A percentile compares a stretch with the other conserved stretches of the same genome.
Evolutionary conservation across 2,329 filamentous ascomycete species (phyloP).

Genomic region (Incumbomyces delicatus): DNA sequence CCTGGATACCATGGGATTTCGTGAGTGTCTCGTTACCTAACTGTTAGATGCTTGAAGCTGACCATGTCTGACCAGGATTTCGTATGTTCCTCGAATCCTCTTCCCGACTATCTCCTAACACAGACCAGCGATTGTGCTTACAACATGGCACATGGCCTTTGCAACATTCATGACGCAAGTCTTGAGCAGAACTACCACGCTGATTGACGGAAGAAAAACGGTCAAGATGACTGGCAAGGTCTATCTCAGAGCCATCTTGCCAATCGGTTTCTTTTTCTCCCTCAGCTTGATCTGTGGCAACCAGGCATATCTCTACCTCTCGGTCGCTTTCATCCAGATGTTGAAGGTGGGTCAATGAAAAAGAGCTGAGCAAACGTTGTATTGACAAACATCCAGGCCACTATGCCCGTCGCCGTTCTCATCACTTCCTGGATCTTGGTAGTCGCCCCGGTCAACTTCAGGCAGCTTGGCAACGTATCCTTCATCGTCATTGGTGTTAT

Average conservation of each 20-base stretch:
- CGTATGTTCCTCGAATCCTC: conserved; percentile 28
- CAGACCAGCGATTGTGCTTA: conserved; percentile 53
- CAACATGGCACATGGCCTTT: conserved; percentile 91
- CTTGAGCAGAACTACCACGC: conserved; percentile 75
- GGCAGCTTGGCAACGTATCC: conserved; percentile 83
- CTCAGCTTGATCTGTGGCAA: conserved; percentile 95
- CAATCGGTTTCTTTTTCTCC: conserved; percentile 92
- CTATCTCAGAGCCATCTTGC: conserved; percentile 86
- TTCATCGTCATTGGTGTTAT: conserved; percentile 91
- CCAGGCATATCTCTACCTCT: conserved; percentile 88
- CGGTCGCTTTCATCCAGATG: conserved; percentile 98
- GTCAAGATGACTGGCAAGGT: conserved; percentile 95
- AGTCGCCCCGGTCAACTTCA: conserved; percentile 72
- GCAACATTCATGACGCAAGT: conserved; percentile 91
- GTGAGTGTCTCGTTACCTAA: conserved; percentile 25
- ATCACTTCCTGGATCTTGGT: conserved; percentile 82
- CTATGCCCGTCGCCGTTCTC: conserved; percentile 86
- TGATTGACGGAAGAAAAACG: conserved; percentile 88
- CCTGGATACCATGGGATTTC: conserved; percentile 58
- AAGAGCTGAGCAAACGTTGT: conserved; percentile 16
- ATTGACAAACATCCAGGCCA: conserved; percentile 51
- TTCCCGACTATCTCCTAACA: conserved; percentile 13
- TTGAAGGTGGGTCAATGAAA: conserved; percentile 63
- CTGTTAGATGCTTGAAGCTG: neutral
- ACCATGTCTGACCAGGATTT: conserved; percentile 27